Conservation (phyloP, 768 basidiomycete genomes). For the Pleurotus platypus region DNA sequence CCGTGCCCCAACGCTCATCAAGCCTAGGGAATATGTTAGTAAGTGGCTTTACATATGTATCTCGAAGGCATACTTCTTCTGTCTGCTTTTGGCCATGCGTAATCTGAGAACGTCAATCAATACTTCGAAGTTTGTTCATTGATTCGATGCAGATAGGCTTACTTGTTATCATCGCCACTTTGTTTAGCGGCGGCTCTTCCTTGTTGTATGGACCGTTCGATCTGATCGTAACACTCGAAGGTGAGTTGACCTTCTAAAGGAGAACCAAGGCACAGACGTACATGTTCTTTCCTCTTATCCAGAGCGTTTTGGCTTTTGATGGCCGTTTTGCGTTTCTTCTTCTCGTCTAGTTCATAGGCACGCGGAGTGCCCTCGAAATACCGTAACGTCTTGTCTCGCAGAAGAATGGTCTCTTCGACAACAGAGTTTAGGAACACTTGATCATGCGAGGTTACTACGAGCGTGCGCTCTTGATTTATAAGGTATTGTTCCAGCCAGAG, state of each 20-base stretch:
- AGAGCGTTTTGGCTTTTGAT: constrained; percentile 38
- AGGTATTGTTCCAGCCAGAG: constrained; percentile 55
- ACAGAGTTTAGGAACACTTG: constrained; percentile 57
- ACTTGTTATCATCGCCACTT: constrained; percentile 60
- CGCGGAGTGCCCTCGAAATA: constrained; percentile 58
- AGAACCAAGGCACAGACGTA: not conserved
- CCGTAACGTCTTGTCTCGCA: constrained; percentile 46
- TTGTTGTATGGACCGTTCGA: constrained; percentile 53
- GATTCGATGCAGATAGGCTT: not conserved
- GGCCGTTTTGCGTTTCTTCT: constrained; percentile 41
- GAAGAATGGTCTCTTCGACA: constrained; percentile 58
- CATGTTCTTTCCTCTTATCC: constrained; percentile 39
- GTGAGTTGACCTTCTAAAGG: not conserved
- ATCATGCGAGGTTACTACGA: constrained; percentile 68
- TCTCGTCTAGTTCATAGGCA: constrained; percentile 42
- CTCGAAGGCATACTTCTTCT: constrained; percentile 40
- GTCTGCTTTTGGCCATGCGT: constrained; percentile 49
- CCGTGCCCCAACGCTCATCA: constrained; percentile 33
- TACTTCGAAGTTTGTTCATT: not conserved
- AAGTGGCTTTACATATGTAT: not conserved
- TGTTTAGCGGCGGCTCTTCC: constrained; percentile 47
- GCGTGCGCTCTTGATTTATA: constrained; percentile 29
- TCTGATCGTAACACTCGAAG: constrained; percentile 19
- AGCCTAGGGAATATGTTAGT: constrained; percentile 12
- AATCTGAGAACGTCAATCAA: constrained; percentile 19